Evolutionary conservation across 2,329 filamentous ascomycete species (phyloP).

Genomic region (Pyricularia pennisetigena): DNA sequence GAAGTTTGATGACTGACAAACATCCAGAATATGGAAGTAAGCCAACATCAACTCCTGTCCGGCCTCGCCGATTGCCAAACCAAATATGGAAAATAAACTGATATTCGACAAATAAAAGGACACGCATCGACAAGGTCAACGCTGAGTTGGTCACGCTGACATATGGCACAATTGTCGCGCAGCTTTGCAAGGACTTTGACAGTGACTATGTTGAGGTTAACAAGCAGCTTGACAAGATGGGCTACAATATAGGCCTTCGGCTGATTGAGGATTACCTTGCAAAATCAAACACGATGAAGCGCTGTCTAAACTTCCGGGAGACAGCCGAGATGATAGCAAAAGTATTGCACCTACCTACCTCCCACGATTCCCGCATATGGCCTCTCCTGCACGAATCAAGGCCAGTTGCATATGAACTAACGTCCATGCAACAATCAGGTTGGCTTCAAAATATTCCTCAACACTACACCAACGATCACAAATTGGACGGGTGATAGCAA

Average conservation of each 20-base stretch:
- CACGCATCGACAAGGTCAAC: conserved; percentile 94
- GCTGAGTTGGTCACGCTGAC: conserved; percentile 94
- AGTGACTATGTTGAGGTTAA: conserved; percentile 93
- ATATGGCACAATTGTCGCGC: conserved; percentile 94
- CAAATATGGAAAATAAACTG: background rate
- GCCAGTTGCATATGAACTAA: conserved; percentile 12
- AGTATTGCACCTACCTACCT: conserved; percentile 36
- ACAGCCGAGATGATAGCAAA: conserved; percentile 92
- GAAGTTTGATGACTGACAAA: conserved; percentile 18
- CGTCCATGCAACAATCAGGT: conserved; percentile 45
- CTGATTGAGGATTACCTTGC: conserved; percentile 96
- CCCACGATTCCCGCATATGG: background rate
- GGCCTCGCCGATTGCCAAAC: background rate
- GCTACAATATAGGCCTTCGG: conserved; percentile 93
- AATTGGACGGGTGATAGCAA: conserved; percentile 97
- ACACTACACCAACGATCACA: conserved; percentile 84
- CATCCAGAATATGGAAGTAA: conserved; percentile 81
- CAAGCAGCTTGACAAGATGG: conserved; percentile 97
- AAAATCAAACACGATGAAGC: conserved; percentile 81
- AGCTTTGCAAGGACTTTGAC: conserved; percentile 94
- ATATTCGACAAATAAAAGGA: conserved; percentile 42
- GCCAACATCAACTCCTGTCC: conserved; percentile 21
- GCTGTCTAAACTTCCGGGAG: conserved; percentile 87
- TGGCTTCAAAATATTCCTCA: conserved; percentile 98
- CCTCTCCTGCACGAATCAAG: background rate